Conservation (phyloP, 208 protist species). For the Kentomonas sorsogonicus region DNA sequence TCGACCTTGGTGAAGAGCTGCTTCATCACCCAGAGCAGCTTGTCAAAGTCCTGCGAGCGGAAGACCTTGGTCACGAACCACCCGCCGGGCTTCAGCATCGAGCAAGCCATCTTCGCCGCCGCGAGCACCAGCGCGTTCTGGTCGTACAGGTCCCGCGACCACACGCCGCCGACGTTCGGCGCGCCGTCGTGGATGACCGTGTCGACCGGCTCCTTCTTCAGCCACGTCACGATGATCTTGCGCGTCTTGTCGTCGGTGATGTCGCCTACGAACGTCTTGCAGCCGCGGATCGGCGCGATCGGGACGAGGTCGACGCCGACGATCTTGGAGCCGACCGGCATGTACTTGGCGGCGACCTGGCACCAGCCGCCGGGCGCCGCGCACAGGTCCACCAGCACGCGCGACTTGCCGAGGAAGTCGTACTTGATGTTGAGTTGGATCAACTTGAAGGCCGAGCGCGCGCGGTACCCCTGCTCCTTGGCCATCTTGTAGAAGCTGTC, state of each 20-base stretch:
- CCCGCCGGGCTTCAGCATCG: constrained; percentile 90
- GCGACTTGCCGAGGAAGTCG: constrained; percentile 94
- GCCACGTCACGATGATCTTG: constrained; percentile 87
- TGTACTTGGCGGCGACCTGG: constrained; percentile 94
- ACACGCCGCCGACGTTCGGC: constrained; percentile 98
- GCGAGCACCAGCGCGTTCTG: constrained; percentile 95
- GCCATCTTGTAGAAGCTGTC: constrained; percentile 98
- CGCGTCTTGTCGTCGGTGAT: constrained; percentile 98
- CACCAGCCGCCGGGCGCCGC: constrained; percentile 98
- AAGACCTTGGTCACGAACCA: constrained; percentile 99
- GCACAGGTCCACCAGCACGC: constrained; percentile 93
- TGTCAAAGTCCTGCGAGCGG: constrained; percentile 97
- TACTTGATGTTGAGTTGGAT: constrained; percentile 99
- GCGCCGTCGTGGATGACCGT: constrained; percentile 99
- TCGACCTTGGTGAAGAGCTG: constrained; percentile 98
- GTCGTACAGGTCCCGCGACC: constrained; percentile 97
- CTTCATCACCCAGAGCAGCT: constrained; percentile 97
- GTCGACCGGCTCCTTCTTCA: constrained; percentile 93
- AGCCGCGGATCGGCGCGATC: constrained; percentile 96
- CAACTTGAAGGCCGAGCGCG: constrained; percentile 99
- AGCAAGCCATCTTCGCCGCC: constrained; percentile 94
- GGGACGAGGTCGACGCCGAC: constrained; percentile 98
- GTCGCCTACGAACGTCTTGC: constrained; percentile 96
- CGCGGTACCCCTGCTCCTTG: constrained; percentile 98
- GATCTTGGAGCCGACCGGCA: constrained; percentile 94